Evolutionary conservation across 192 early-diverging fungal species (phyloP).

Genomic region (Coemansia sp.): DNA sequence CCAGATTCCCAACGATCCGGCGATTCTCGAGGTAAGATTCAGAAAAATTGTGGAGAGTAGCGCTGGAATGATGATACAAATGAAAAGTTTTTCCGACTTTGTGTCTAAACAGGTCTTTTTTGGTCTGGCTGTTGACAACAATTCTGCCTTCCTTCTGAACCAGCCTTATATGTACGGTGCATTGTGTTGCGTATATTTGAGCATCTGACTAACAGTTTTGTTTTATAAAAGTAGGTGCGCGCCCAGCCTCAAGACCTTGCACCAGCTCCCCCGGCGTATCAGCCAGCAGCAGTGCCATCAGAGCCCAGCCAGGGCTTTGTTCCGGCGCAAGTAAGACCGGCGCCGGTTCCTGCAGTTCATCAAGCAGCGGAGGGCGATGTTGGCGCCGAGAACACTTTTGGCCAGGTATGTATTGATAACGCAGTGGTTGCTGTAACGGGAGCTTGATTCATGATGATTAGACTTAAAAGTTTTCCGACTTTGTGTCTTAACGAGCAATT

Average conservation of each 20-base stretch:
- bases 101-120: constrained; percentile 26
- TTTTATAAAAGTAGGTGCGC: neutral
- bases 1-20: no score
- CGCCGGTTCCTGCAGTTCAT: neutral
- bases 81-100: constrained; percentile 41
- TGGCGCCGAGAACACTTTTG: neutral
- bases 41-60: neutral
- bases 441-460: constrained; percentile 16
- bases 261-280: neutral
- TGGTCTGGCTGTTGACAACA: constrained; percentile 10
- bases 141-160: constrained; percentile 21
- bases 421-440: neutral
- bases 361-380: neutral
- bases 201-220: neutral
- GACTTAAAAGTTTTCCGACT: constrained; percentile 30
- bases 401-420: neutral
- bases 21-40: constrained; percentile 44
- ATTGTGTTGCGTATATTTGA: neutral
- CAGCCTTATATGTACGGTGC: neutral
- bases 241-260: neutral
- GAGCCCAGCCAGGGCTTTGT: neutral
- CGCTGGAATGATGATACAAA: constrained; percentile 27
- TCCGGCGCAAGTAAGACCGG: neutral
- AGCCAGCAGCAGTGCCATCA: neutral
- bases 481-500: constrained; percentile 22